Percentiles rank a stretch among this genome's conserved stretches.
phyloP scores from a whole-genome alignment of 768 basidiomycete genomes.

The Holtermanniella nyarrowii region DNA sequence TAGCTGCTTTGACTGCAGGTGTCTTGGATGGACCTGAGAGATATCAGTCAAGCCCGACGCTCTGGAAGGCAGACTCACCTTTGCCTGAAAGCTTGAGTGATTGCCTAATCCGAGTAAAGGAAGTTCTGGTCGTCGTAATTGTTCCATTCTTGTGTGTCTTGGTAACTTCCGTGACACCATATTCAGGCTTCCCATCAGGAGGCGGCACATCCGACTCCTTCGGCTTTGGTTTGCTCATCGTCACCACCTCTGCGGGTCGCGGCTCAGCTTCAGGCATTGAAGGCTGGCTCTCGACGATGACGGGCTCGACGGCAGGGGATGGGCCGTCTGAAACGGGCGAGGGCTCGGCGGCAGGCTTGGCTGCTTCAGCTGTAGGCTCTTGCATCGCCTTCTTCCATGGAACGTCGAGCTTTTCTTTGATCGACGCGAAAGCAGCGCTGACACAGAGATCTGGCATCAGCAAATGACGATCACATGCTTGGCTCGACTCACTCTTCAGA shows the following conservation, averaged over 20 bases:
- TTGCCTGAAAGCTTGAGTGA: no score
- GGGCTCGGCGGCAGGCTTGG: conserved; percentile 9
- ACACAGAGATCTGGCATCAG: conserved; percentile 68
- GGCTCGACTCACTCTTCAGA: conserved; percentile 65
- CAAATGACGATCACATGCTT: neutral
- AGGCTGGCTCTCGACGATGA: neutral
- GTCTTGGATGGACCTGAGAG: no score
- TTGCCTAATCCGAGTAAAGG: no score
- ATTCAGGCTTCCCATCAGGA: no score
- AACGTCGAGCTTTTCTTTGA: conserved; percentile 70
- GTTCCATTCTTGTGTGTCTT: no score
- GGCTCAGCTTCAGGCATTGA: no score
- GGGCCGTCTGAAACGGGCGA: neutral
- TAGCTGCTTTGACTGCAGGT: no score
- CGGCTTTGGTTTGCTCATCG: neutral
- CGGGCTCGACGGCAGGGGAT: neutral
- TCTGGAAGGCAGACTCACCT: no score
- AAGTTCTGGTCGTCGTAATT: no score
- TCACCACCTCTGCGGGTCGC: neutral
- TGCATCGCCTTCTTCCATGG: conserved; percentile 63
- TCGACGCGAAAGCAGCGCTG: conserved; percentile 77
- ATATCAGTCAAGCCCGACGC: no score
- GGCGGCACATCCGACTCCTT: neutral
- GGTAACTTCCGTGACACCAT: no score
- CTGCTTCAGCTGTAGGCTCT: no score